A percentile compares a stretch with the other conserved stretches of the same genome.
Evolutionary conservation across 768 basidiomycete genomes (phyloP).

Genomic region (Boletus coccyginus): DNA sequence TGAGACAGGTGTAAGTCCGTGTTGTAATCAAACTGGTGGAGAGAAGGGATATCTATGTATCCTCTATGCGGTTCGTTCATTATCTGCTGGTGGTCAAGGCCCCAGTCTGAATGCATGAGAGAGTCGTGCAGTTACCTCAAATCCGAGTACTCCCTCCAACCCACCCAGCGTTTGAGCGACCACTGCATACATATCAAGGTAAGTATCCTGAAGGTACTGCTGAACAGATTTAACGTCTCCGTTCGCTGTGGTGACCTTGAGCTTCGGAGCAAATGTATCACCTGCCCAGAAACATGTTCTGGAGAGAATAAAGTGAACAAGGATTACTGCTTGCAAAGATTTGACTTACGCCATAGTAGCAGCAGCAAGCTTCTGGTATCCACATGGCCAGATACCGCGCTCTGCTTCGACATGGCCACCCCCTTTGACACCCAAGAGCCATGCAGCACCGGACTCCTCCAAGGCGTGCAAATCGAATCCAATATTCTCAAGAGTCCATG

Average conservation of each 20-base stretch:
- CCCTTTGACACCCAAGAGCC: slow-evolving; percentile 76
- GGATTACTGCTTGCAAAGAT: not conserved
- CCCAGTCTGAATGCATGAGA: not conserved
- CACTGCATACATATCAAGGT: slow-evolving; percentile 71
- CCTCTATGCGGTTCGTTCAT: slow-evolving; percentile 96
- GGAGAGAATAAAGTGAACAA: not conserved
- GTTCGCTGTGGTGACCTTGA: slow-evolving; percentile 47
- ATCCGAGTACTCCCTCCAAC: slow-evolving; percentile 80
- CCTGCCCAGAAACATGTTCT: slow-evolving; percentile 96
- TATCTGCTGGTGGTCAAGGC: slow-evolving; percentile 46
- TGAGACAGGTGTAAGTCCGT: slow-evolving; percentile 86
- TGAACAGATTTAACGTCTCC: slow-evolving; percentile 66
- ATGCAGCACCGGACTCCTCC: slow-evolving; percentile 83
- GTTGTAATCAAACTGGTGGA: slow-evolving; percentile 90
- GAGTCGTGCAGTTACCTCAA: slow-evolving; percentile 58
- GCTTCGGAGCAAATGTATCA: slow-evolving; percentile 77
- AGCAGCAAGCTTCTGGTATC: slow-evolving; percentile 91
- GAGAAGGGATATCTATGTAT: slow-evolving; percentile 77
- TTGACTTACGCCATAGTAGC: slow-evolving; percentile 83
- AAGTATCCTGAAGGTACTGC: slow-evolving; percentile 77
- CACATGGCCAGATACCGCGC: slow-evolving; percentile 87
- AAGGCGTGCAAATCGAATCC: slow-evolving; percentile 83
- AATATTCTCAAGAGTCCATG: slow-evolving; percentile 86
- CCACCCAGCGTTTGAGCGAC: slow-evolving; percentile 68
- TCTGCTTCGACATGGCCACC: slow-evolving; percentile 76